These are phyloP conservation scores for Westerdykella ornata DNA, from an alignment of 2,329 filamentous ascomycete species.

Conservation along the genomic window DNA sequence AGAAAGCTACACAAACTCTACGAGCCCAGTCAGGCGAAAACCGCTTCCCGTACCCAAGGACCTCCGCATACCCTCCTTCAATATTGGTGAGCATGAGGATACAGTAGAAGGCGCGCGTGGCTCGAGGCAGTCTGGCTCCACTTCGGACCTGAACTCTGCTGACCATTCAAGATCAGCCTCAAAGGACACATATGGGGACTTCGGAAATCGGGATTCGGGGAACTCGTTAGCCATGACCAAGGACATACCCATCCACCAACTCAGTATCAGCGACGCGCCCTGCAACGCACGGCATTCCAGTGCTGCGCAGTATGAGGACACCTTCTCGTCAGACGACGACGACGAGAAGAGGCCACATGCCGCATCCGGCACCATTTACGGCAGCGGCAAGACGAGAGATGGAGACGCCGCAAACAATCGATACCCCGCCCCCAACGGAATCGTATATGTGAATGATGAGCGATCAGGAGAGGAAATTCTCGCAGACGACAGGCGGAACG, in stretches of 20 bases:
- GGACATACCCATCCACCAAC: constrained; percentile 31
- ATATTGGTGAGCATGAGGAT: constrained; percentile 27
- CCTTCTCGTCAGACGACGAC: constrained; percentile 19
- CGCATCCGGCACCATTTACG: no score
- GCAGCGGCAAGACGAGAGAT: no score
- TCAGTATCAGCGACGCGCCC: constrained; percentile 29
- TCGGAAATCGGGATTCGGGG: constrained; percentile 16
- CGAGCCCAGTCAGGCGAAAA: constrained; percentile 14
- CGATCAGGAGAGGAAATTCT: no score
- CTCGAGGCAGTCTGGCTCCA: constrained; percentile 31
- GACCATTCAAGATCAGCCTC: constrained; percentile 34
- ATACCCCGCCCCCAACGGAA: no score
- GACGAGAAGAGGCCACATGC: constrained; percentile 3
- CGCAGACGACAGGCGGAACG: neutral
- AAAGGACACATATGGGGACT: constrained; percentile 28
- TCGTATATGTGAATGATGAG: no score
- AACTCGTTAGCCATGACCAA: constrained; percentile 23
- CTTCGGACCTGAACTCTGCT: constrained; percentile 25
- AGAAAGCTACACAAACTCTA: constrained; percentile 16
- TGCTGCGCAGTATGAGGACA: constrained; percentile 25
- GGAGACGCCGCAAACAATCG: no score
- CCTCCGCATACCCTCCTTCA: constrained; percentile 24
- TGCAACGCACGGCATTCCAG: constrained; percentile 30
- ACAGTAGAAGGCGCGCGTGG: constrained; percentile 24
- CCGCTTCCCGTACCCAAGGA: constrained; percentile 12